Evolutionary conservation across 2,329 filamentous ascomycete species (phyloP), one percentile per base, ranked within the genome.

Genomic region (Diaporthe aspalathi): DNA sequence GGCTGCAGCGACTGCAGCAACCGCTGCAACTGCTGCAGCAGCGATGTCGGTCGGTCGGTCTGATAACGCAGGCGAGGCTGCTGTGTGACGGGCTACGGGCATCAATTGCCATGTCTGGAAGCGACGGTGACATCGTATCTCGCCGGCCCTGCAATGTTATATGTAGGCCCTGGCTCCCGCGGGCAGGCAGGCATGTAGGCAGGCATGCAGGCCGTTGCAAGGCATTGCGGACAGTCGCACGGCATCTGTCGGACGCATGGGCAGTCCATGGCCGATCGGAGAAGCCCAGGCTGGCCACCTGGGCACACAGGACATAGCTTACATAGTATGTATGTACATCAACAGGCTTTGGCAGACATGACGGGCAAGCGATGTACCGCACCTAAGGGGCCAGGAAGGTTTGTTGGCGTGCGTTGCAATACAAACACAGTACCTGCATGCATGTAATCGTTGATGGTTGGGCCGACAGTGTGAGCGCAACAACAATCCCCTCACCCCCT

Each of bases 1-100:
- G 22, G 40, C 43, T 35, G 43, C 20, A n/a, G 24, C 27, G 22
- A 29, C 43, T 35, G 40, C 57, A 20, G 40, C 12, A 5, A 32
- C 32, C 16, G 29, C 27, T 20, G 50, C 8, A n/a, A 29, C 27
- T 17, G 52, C 52, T 27, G 43, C 27, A 60, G 22, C 56, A 45
- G 56, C 56, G 56, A 45, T 60, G 56, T 60, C 56, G 60, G 57
- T 63, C 57, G 20, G 32, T 9, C 32, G 32, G 60, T 35, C 43
- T 63, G 57, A 63, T 63, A 63, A 63, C 24, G 60, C 60, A 63
- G 43, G 49, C 60, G 38, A 63, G 60, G 60, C 60, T 63, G 60
- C 60, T 49, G 60, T 49, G 60, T 49, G 45, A 63, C 53, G 20
- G 20, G 53, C 53, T 56, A 56, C 53, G 32, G 24, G 53, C n/a